phyloP scores from a whole-genome alignment of 2,329 filamentous ascomycete species.

The Fusarium abutilonis region DNA sequence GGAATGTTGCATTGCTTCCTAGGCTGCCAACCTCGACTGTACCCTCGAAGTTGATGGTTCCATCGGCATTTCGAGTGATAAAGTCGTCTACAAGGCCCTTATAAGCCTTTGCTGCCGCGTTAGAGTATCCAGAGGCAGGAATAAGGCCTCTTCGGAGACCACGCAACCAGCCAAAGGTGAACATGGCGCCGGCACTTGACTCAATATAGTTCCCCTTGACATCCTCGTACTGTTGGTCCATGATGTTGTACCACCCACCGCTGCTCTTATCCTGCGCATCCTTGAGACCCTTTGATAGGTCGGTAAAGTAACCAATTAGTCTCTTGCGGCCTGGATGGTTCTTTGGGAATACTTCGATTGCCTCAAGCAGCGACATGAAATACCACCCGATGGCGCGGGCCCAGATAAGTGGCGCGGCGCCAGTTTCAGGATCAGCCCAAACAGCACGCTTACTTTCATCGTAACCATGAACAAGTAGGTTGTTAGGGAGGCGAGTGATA shows the following conservation, averaged over 20 bases:
- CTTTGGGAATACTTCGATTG: slow-evolving; percentile 56
- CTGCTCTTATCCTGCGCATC: slow-evolving; percentile 56
- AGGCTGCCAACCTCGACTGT: slow-evolving; percentile 63
- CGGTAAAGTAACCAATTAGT: slow-evolving; percentile 51
- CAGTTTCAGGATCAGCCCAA: slow-evolving; percentile 62
- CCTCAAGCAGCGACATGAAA: slow-evolving; percentile 60
- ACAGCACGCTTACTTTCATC: slow-evolving; percentile 59
- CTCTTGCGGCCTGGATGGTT: slow-evolving; percentile 48
- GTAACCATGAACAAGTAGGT: slow-evolving; percentile 64
- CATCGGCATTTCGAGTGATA: slow-evolving; percentile 57
- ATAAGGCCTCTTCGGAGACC: slow-evolving; percentile 47
- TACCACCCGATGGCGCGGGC: slow-evolving; percentile 64
- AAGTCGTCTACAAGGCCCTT: slow-evolving; percentile 54
- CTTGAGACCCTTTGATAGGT: slow-evolving; percentile 55
- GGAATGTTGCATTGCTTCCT: slow-evolving; percentile 59
- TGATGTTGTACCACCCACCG: slow-evolving; percentile 68
- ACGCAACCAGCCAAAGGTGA: slow-evolving; percentile 61
- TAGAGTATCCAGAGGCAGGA: slow-evolving; percentile 20
- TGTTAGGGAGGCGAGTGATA: slow-evolving; percentile 52
- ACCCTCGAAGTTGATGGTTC: slow-evolving; percentile 60
- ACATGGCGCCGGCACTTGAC: slow-evolving; percentile 67
- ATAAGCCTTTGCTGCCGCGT: slow-evolving; percentile 37
- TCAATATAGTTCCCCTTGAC: slow-evolving; percentile 67
- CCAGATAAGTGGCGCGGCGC: slow-evolving; percentile 64
- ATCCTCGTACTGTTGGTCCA: slow-evolving; percentile 59